phyloP scores from a whole-genome alignment of 768 basidiomycete genomes.

The Asterophora parasitica region DNA sequence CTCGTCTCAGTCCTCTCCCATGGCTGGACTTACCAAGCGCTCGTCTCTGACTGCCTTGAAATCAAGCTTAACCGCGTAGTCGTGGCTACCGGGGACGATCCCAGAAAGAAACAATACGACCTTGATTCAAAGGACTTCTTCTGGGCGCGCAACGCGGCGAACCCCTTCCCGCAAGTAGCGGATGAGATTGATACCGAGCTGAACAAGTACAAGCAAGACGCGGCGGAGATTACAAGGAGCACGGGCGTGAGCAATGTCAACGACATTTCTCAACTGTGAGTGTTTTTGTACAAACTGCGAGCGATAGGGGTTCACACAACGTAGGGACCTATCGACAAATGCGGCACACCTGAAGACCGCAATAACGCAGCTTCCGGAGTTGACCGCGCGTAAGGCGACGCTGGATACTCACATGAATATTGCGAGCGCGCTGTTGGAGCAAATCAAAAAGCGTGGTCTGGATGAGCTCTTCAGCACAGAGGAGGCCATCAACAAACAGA shows the following conservation, averaged over 20 bases:
- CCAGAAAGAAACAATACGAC: constrained; percentile 79
- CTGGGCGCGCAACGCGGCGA: constrained; percentile 94
- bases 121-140: constrained; percentile 98
- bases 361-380: constrained; percentile 92
- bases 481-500: constrained; percentile 87
- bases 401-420: constrained; percentile 99
- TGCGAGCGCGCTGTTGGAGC: constrained; percentile 88
- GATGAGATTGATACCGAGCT: constrained; percentile 94
- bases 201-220: constrained; percentile 91
- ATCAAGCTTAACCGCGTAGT: constrained; percentile 96
- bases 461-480: constrained; percentile 98
- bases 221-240: constrained; percentile 92
- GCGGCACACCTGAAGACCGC: constrained; percentile 94
- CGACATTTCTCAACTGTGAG: constrained; percentile 91
- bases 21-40: constrained; percentile 98
- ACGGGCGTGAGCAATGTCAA: constrained; percentile 95
- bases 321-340: constrained; percentile 85
- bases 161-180: constrained; percentile 97
- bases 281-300: constrained; percentile 2
- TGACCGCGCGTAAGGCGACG: constrained; percentile 94
- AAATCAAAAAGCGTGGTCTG: constrained; percentile 91
- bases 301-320: constrained; percentile 1
- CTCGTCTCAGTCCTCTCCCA: constrained; percentile 91
- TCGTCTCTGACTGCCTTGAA: constrained; percentile 95
- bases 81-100: constrained; percentile 59